A percentile compares a stretch with the other conserved stretches of the same genome.
Evolutionary conservation across 352 stramenopile species (phyloP).

Genomic region (Phytopythium sindhum): DNA sequence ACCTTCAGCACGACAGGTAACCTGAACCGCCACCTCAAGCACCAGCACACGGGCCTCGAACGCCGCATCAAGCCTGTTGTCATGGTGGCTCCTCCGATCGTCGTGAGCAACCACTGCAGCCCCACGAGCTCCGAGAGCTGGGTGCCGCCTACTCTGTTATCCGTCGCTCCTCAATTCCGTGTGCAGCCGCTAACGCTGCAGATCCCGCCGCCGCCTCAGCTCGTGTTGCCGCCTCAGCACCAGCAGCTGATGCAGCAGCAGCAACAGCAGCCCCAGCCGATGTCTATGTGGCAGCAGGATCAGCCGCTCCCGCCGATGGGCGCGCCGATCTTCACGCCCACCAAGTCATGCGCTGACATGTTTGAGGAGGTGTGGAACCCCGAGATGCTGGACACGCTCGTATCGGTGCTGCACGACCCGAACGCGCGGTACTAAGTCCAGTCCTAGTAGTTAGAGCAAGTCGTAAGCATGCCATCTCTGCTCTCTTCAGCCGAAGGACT

Average conservation of each 20-base stretch:
- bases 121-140: constrained; percentile 29
- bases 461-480: background rate
- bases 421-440: constrained; percentile 18
- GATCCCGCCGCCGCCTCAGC: constrained; percentile 10
- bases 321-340: constrained; percentile 19
- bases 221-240: constrained; percentile 15
- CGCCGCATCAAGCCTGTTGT: background rate
- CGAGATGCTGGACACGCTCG: constrained; percentile 39
- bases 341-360: constrained; percentile 23
- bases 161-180: constrained; percentile 19
- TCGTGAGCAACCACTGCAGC: constrained; percentile 20
- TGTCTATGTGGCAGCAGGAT: constrained; percentile 11
- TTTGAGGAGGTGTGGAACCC: constrained; percentile 42
- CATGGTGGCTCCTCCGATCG: constrained; percentile 1
- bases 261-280: constrained; percentile 10
- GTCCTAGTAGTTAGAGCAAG: constrained; percentile 4
- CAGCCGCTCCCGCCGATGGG: constrained; percentile 11
- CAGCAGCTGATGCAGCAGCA: constrained; percentile 12
- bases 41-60: constrained; percentile 15
- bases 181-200: background rate
- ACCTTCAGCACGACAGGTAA: constrained; percentile 53
- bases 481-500: background rate
- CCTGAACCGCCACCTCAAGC: constrained; percentile 34
- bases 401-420: constrained; percentile 33
- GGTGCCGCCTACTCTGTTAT: constrained; percentile 4